A percentile compares a stretch with the other conserved stretches of the same genome.
phyloP scores from a whole-genome alignment of 2,329 filamentous ascomycete species.

The Alternaria tenuissima region DNA sequence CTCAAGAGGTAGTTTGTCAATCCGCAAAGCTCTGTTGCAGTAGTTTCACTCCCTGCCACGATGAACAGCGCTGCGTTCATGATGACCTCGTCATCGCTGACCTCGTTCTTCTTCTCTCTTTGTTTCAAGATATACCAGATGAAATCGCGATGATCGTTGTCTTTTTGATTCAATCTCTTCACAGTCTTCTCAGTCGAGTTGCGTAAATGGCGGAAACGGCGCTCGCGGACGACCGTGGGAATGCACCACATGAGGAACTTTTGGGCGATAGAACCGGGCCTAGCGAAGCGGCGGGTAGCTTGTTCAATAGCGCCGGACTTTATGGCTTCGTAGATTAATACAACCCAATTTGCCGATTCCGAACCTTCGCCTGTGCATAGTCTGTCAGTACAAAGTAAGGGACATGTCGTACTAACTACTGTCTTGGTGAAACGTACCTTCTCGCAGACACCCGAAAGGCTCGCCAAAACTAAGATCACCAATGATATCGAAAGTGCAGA shows the following conservation, averaged over 20 bases:
- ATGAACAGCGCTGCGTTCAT: constrained; percentile 46
- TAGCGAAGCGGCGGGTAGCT: constrained; percentile 40
- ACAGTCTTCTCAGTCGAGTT: constrained; percentile 44
- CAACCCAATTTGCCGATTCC: constrained; percentile 46
- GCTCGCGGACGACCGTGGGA: constrained; percentile 36
- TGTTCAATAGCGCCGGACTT: constrained; percentile 45
- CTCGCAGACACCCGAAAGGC: constrained; percentile 42
- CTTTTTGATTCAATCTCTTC: constrained; percentile 36
- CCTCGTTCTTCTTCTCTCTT: constrained; percentile 45
- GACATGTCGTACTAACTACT: background rate
- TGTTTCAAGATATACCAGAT: constrained; percentile 48
- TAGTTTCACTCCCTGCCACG: constrained; percentile 47
- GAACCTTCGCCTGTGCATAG: constrained; percentile 32
- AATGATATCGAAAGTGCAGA: constrained; percentile 47
- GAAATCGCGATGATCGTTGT: constrained; percentile 45
- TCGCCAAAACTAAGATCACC: constrained; percentile 45
- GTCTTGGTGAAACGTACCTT: constrained; percentile 24
- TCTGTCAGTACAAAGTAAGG: background rate
- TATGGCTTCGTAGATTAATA: constrained; percentile 46
- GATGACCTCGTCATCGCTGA: constrained; percentile 43
- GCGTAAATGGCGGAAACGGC: constrained; percentile 36
- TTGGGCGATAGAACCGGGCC: constrained; percentile 33
- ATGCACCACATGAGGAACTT: constrained; percentile 42
- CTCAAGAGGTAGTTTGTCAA: constrained; percentile 42
- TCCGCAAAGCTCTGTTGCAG: constrained; percentile 44